Evolutionary conservation across 2,329 filamentous ascomycete species (phyloP), one percentile per base, ranked within the genome.

Genomic region (Bretziella fagacearum): DNA sequence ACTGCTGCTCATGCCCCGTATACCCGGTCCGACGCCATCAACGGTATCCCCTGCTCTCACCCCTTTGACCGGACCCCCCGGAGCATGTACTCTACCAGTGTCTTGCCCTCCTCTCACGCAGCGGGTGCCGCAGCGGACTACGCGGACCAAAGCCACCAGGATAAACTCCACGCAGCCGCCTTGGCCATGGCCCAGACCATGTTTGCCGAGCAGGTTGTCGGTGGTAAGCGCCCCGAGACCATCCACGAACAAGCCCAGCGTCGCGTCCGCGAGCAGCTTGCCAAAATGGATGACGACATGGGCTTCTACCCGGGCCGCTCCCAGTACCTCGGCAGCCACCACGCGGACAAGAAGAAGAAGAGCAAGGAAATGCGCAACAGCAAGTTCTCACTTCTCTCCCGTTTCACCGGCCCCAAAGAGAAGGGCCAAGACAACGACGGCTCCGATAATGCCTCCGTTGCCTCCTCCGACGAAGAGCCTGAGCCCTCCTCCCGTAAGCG

Each of bases 121-220:
- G 93, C 2, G 69, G 74, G 22, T 65, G 73, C 2, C 84, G 93
- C 56, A 64, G 77, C 0, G 79, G n/a, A 30, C 10, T 11, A 91
- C 33, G 22, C 36, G 17, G 85, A 94, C 56, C 73, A 78, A 59
- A 77, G 73, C 52, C 75, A 73, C 49, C 73, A 79, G 37, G 81
- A 85, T 54, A 76, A 78, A 3, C 66, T 93, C 2, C 81, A 80
- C 53, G 84, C 85, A 25, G 89, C 85, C 17, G 85, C 87, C 2
- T 67, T 94, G 2, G 84, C 82, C 8, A 93, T 95, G 85, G 86
- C 87, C 5, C 82, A 80, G 61, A 76, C 81, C 54, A 89, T 94
- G 77, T 94, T 86, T 58, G 73, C 68, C 8, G 67, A 74, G 27
- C 79, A 85, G 54, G 75, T 84, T 52, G 73, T 71, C 51, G 70